phyloP scores from a whole-genome alignment of 148 eudicot genomes.

The Euryodendron excelsum region DNA sequence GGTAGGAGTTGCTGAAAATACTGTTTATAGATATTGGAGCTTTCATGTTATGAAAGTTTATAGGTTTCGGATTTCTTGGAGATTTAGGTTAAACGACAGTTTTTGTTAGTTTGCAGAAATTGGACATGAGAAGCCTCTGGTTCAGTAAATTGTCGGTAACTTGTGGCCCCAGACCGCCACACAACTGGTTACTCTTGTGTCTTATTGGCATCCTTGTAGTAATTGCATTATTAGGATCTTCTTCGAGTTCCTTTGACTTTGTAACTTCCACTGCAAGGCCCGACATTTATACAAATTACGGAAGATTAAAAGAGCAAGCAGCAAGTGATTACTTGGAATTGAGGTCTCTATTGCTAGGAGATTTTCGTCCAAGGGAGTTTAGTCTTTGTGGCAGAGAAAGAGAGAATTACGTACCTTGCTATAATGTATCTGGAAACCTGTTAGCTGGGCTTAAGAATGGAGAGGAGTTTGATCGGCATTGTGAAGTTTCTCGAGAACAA shows the following conservation, averaged over 20 bases:
- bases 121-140: conserved; percentile 87
- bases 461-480: conserved; percentile 88
- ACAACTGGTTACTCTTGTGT: conserved; percentile 70
- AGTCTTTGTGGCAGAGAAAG: conserved; percentile 80
- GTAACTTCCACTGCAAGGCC: conserved; percentile 31
- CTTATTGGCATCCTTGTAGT: conserved; percentile 52
- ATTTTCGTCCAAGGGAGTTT: conserved; percentile 45
- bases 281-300: conserved; percentile 50
- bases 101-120: conserved; percentile 22
- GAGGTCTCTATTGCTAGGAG: conserved; percentile 46
- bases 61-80: conserved; percentile 35
- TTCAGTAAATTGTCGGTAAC: conserved; percentile 49
- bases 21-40: conserved; percentile 9
- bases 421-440: conserved; percentile 65
- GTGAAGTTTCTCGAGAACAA: conserved; percentile 55
- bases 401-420: conserved; percentile 84
- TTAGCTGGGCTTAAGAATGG: conserved; percentile 63
- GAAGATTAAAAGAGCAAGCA: conserved; percentile 78
- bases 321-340: conserved; percentile 75
- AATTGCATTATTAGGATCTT: conserved; percentile 53
- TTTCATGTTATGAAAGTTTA: conserved; percentile 31
- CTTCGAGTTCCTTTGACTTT: conserved; percentile 47
- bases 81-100: conserved; percentile 35
- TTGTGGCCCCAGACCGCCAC: conserved; percentile 55
- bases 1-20: conserved; percentile 13